These are phyloP conservation scores for Nicotiana otophora DNA, from an alignment of 257 asterid genomes.

Conservation along the genomic window DNA sequence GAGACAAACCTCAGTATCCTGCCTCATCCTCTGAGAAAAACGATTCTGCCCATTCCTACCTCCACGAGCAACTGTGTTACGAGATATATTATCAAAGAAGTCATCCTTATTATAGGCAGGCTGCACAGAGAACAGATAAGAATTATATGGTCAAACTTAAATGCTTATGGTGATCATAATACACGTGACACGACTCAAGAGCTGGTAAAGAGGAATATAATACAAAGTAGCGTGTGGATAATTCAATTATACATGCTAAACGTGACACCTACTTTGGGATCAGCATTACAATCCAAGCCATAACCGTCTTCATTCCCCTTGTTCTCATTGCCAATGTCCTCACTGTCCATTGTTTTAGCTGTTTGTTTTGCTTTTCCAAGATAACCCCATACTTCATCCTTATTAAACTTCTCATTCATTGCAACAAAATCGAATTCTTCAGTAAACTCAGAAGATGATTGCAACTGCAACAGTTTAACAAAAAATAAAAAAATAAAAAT, in stretches of 20 bases:
- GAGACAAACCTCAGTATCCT: slow-evolving; percentile 48
- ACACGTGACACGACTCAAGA: background rate
- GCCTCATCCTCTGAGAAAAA: slow-evolving; percentile 39
- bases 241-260: background rate
- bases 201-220: background rate
- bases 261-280: slow-evolving; percentile 42
- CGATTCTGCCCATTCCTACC: slow-evolving; percentile 45
- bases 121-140: slow-evolving; percentile 30
- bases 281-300: slow-evolving; percentile 32
- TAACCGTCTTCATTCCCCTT: slow-evolving; percentile 24
- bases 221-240: background rate
- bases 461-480: slow-evolving; percentile 27
- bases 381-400: slow-evolving; percentile 77
- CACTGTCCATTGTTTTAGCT: slow-evolving; percentile 29
- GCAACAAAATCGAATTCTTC: slow-evolving; percentile 79
- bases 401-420: slow-evolving; percentile 79
- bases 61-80: slow-evolving; percentile 50
- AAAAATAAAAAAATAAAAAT: background rate
- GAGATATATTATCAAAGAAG: slow-evolving; percentile 70
- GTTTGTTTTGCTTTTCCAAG: slow-evolving; percentile 55
- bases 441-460: slow-evolving; percentile 26
- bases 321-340: slow-evolving; percentile 22
- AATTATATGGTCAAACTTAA: background rate
- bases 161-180: background rate
- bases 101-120: slow-evolving; percentile 76